Evolutionary conservation across 495 filamentous ascomycete genomes (phyloP).

Genomic region (Penicillium subrubescens): DNA sequence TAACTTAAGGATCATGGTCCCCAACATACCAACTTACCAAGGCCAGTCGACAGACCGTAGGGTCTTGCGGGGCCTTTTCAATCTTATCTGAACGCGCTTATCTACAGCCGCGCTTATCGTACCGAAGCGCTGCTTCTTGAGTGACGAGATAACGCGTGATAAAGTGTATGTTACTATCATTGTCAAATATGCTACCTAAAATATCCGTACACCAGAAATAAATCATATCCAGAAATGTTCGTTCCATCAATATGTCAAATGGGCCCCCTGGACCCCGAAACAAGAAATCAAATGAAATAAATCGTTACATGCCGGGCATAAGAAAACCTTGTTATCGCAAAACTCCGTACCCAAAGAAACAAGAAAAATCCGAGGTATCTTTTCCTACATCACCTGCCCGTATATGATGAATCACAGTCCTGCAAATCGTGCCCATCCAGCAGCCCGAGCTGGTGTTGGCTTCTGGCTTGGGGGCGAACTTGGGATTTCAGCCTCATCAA

Average conservation of each 20-base stretch:
- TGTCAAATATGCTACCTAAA: background rate
- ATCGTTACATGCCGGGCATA: conserved; percentile 31
- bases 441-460: conserved; percentile 33
- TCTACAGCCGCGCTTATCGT: too few relatives aligned
- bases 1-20: too few relatives aligned
- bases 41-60: too few relatives aligned
- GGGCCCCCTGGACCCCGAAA: background rate
- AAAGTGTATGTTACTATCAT: background rate
- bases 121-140: too few relatives aligned
- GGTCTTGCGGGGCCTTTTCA: too few relatives aligned
- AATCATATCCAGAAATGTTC: background rate
- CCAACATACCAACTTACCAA: too few relatives aligned
- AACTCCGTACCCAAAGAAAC: conserved; percentile 20
- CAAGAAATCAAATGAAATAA: conserved; percentile 6
- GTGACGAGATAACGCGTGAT: too few relatives aligned
- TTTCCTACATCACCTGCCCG: background rate
- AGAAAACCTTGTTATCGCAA: conserved; percentile 7
- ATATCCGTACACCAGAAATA: conserved; percentile 3
- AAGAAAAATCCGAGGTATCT: conserved; percentile 12
- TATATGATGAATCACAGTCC: conserved; percentile 34
- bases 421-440: conserved; percentile 52
- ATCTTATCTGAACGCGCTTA: too few relatives aligned
- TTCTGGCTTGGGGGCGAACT: conserved; percentile 10
- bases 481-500: conserved; percentile 16
- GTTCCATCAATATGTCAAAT: conserved; percentile 3